Evolutionary conservation across 1,139 yeast species (phyloP).

Genomic region (Blastobotrys petasosporus): DNA sequence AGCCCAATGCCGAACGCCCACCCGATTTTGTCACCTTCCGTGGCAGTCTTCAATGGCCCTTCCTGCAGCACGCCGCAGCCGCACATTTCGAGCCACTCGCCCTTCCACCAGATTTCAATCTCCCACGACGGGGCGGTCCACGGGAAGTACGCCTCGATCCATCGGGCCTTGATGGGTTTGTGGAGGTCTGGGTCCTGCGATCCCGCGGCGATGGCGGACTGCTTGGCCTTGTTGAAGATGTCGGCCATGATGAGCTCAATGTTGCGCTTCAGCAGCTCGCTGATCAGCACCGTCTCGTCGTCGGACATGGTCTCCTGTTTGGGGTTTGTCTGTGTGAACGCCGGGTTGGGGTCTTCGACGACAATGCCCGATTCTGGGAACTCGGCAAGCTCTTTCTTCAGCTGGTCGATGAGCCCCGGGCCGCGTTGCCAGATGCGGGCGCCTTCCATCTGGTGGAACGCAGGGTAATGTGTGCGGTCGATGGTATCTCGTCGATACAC

Average conservation of each 20-base stretch:
- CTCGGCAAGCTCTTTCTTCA: slow-evolving; percentile 52
- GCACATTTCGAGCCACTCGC: slow-evolving; percentile 95
- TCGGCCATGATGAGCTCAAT: slow-evolving; percentile 76
- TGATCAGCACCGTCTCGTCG: slow-evolving; percentile 60
- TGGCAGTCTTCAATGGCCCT: slow-evolving; percentile 64
- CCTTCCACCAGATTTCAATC: slow-evolving; percentile 98
- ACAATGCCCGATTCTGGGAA: slow-evolving; percentile 62
- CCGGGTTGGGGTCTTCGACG: slow-evolving; percentile 68
- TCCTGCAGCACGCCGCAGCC: slow-evolving; percentile 93
- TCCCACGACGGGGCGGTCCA: slow-evolving; percentile 99
- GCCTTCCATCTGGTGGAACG: slow-evolving; percentile 97
- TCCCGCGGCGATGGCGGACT: slow-evolving; percentile 63
- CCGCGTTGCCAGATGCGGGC: slow-evolving; percentile 74
- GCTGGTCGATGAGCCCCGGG: slow-evolving; percentile 40
- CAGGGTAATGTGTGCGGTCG: slow-evolving; percentile 95
- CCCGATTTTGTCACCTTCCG: slow-evolving; percentile 53
- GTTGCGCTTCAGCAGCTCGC: slow-evolving; percentile 77
- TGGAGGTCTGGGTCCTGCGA: slow-evolving; percentile 54
- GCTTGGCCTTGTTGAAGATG: slow-evolving; percentile 71
- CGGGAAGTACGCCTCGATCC: slow-evolving; percentile 96
- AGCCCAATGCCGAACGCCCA: slow-evolving; percentile 99
- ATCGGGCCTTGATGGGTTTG: slow-evolving; percentile 78
- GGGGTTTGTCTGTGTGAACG: slow-evolving; percentile 57
- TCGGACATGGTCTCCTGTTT: slow-evolving; percentile 72
- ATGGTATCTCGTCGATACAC: slow-evolving; percentile 94